phyloP scores from a whole-genome alignment of 257 asterid species.

The Knoxia roxburghii region DNA sequence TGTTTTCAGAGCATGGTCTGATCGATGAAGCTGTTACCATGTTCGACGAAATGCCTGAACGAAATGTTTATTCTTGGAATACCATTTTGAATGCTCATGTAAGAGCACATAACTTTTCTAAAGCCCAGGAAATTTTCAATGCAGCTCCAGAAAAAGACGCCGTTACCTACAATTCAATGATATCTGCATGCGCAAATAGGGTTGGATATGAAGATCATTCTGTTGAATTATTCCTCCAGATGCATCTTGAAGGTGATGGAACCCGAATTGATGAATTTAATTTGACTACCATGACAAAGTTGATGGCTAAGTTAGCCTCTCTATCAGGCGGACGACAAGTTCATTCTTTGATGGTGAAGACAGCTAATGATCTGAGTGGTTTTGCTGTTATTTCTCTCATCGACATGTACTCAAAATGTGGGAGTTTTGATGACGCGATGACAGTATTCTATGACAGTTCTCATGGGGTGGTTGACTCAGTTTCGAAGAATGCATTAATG shows the following conservation, averaged over 20 bases:
- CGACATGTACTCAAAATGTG: conserved; percentile 88
- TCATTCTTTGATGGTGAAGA: conserved; percentile 77
- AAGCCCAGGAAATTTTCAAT: conserved; percentile 48
- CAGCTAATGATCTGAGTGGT: conserved; percentile 50
- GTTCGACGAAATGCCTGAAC: conserved; percentile 79
- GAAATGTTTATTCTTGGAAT: conserved; percentile 80
- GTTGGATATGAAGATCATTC: conserved; percentile 48
- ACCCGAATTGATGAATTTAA: conserved; percentile 63
- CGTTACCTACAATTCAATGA: conserved; percentile 63
- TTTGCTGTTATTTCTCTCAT: conserved; percentile 74
- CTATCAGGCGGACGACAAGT: conserved; percentile 55
- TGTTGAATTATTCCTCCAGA: conserved; percentile 41
- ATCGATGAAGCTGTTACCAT: conserved; percentile 42
- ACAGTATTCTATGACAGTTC: conserved; percentile 35
- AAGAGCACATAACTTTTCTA: conserved; percentile 39
- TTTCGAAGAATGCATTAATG: conserved; percentile 64
- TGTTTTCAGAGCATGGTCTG: conserved; percentile 42
- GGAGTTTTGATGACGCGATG: conserved; percentile 47
- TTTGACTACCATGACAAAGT: conserved; percentile 67
- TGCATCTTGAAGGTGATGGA: conserved; percentile 37
- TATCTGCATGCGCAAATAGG: conserved; percentile 56
- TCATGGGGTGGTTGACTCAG: conserved; percentile 39
- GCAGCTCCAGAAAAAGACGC: conserved; percentile 57
- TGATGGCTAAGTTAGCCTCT: conserved; percentile 45
- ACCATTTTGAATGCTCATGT: conserved; percentile 52